Conservation (phyloP, 148 eudicot genomes). For the Tetragonia tetragonoides region DNA sequence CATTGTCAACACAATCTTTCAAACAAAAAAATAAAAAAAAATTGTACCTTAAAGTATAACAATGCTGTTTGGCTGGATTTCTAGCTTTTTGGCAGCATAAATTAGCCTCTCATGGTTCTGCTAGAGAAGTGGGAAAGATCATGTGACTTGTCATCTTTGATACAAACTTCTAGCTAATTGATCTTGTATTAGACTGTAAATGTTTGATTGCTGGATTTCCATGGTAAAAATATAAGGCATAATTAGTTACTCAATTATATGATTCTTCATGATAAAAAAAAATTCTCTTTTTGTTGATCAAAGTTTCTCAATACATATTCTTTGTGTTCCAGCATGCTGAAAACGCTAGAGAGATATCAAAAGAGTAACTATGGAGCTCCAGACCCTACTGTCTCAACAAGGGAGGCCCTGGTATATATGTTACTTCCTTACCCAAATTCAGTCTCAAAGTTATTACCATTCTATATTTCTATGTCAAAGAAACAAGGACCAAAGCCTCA, state of each 20-base stretch:
- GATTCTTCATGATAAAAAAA: not conserved
- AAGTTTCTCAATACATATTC: not conserved
- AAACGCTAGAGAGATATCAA: constrained; percentile 91
- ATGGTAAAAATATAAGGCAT: not conserved
- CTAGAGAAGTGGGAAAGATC: not conserved
- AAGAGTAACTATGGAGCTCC: constrained; percentile 97
- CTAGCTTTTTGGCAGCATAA: too few relatives aligned
- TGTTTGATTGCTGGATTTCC: not conserved
- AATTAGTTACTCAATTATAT: not conserved
- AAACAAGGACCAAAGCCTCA: not conserved
- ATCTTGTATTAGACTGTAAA: too few relatives aligned
- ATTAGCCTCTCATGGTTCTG: not conserved
- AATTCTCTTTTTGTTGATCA: not conserved
- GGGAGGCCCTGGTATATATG: constrained; percentile 75
- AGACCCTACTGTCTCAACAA: constrained; percentile 62
- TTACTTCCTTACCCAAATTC: not conserved
- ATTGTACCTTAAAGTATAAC: too few relatives aligned
- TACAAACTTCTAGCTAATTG: not conserved
- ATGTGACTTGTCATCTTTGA: not conserved
- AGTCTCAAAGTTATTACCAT: not conserved
- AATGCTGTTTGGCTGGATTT: too few relatives aligned
- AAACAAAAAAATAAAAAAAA: too few relatives aligned
- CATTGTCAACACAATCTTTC: too few relatives aligned
- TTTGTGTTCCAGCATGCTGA: constrained; percentile 66
- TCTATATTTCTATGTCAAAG: not conserved